Percentiles rank a stretch among this genome's conserved stretches.
Conservation (phyloP, 495 filamentous ascomycete genomes). For the Xylaria acuta region DNA sequence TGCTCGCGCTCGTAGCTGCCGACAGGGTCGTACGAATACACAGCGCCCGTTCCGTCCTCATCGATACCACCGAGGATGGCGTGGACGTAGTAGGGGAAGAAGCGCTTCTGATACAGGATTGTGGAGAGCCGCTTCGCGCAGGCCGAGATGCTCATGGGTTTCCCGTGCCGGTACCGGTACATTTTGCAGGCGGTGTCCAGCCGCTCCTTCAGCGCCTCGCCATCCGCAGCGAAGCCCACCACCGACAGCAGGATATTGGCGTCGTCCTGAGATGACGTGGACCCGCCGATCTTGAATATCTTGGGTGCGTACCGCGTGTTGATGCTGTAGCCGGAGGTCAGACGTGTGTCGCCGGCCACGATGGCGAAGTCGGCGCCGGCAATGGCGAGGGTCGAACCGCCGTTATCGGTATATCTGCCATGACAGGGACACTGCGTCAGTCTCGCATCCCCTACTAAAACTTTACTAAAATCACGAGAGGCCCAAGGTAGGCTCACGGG, state of each 20-base stretch:
- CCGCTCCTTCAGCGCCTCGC: slow-evolving; percentile 85
- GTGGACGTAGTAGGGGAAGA: slow-evolving; percentile 97
- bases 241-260: slow-evolving; percentile 88
- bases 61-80: slow-evolving; percentile 94
- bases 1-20: slow-evolving; percentile 96
- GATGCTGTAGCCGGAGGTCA: slow-evolving; percentile 96
- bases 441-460: background rate
- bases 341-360: slow-evolving; percentile 94
- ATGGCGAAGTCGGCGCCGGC: slow-evolving; percentile 92
- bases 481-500: slow-evolving; percentile 66
- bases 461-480: slow-evolving; percentile 14
- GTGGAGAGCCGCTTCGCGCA: slow-evolving; percentile 92
- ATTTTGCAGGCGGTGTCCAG: slow-evolving; percentile 92
- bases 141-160: slow-evolving; percentile 88
- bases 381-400: slow-evolving; percentile 95
- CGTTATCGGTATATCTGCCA: slow-evolving; percentile 94
- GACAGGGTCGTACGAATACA: slow-evolving; percentile 97
- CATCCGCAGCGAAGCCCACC: slow-evolving; percentile 94
- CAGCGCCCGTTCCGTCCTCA: slow-evolving; percentile 90
- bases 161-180: slow-evolving; percentile 95
- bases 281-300: slow-evolving; percentile 94
- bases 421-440: slow-evolving; percentile 25
- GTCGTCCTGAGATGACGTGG: slow-evolving; percentile 80
- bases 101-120: slow-evolving; percentile 94
- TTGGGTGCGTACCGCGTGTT: slow-evolving; percentile 94